These are phyloP conservation scores for Epichloe brachyelytri DNA, from an alignment of 2,329 filamentous ascomycete genomes.

Conservation along the genomic window DNA sequence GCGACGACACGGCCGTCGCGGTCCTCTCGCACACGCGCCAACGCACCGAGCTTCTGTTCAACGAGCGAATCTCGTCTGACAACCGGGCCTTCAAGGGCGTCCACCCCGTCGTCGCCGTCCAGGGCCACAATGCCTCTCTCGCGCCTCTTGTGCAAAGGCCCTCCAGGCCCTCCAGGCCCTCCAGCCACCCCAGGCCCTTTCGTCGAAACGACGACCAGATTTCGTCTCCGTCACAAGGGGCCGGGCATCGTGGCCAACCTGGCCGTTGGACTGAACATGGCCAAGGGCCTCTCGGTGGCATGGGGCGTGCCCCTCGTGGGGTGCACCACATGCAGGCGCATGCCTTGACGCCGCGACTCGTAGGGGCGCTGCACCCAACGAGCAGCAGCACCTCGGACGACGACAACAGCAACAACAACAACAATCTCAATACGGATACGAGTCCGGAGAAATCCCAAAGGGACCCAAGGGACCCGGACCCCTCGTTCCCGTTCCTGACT, in stretches of 20 bases:
- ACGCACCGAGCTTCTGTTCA: constrained; percentile 54
- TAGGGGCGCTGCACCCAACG: constrained; percentile 38
- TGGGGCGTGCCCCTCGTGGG: constrained; percentile 71
- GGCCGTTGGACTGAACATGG: constrained; percentile 64
- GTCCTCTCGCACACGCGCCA: constrained; percentile 48
- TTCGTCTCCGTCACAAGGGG: constrained; percentile 78
- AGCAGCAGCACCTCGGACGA: not conserved
- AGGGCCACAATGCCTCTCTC: constrained; percentile 62
- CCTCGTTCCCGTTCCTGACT: constrained; percentile 72
- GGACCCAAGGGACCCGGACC: constrained; percentile 17
- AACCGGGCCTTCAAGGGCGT: constrained; percentile 65
- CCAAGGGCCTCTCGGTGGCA: constrained; percentile 75
- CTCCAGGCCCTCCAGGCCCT: constrained; percentile 34
- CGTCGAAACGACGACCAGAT: constrained; percentile 50
- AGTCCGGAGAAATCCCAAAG: too few relatives aligned
- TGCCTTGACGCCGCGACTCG: constrained; percentile 73
- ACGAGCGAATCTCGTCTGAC: constrained; percentile 71
- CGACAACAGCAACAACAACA: too few relatives aligned
- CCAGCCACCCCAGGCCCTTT: constrained; percentile 23
- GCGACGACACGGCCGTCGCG: constrained; percentile 88
- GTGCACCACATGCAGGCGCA: constrained; percentile 98
- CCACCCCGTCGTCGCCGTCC: constrained; percentile 61
- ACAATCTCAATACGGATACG: too few relatives aligned
- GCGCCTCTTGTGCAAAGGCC: constrained; percentile 55
- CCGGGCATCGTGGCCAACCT: constrained; percentile 80